Evolutionary conservation across 345 rosid genomes (phyloP), one percentile per base, ranked within the genome.

Genomic region (Cardamine resedifolia): DNA sequence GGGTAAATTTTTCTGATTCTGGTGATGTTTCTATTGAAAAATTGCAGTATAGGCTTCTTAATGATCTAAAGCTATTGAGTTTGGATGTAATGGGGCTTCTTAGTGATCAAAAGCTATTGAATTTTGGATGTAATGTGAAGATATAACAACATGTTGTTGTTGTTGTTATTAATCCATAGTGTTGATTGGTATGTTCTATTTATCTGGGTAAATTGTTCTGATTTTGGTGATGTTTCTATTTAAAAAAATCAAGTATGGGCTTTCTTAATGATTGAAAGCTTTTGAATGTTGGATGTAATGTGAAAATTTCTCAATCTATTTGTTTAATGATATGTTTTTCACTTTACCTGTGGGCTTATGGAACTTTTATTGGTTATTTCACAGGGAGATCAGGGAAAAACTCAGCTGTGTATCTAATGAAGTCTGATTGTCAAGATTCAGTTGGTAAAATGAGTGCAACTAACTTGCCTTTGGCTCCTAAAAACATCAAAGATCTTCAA

Each of bases 401-500:
- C 0, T 28, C 72, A 2, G 21, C 63, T 58, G 45, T 68, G 53
- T 71, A 66, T 75, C 59, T 64, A 33, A 68, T 53, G 76, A 67
- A 78, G 27, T 27, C 68, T 18, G 80, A 75, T 65, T 48, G 66
- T 8, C 31, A 72, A 73, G 80, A 69, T 11, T 76, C 82, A 12
- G 24, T 49, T 23, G 68, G 67, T 51, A 58, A 50, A 24, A 36
- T 67, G 52, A 73, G 58, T 19, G 51, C 24, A 12, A 67, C 70
- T 53, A 31, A 51, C 6, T 38, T 70, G 49, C 72, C 80, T 20
- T 60, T 82, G 52, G 64, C 85, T 48, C 85, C 88, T 49, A 92
- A 76, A 81, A 81, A 90, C 84, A 87, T 95, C 10, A 83, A 83
- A 41, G 97, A 90, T 75, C 98, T 92, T 6, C 96, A 86, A 11